Evolutionary conservation across 805 yeast species (phyloP).

Genomic region (Yarrowia sp.): DNA sequence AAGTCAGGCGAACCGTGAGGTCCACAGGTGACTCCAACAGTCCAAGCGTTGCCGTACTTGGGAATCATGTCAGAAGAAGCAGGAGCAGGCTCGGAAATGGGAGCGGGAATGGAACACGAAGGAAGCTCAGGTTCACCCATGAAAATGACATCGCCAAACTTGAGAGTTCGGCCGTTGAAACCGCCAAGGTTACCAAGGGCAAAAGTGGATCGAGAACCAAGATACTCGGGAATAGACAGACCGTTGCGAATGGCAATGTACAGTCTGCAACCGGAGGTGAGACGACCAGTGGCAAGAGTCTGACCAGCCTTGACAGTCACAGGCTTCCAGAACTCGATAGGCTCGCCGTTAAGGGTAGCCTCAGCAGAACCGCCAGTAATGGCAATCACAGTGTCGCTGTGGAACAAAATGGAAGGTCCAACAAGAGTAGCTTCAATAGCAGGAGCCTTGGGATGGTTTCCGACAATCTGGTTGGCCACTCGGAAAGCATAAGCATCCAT

Average conservation of each 20-base stretch:
- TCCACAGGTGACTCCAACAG: slow-evolving; percentile 90
- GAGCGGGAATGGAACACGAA: slow-evolving; percentile 67
- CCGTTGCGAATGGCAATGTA: slow-evolving; percentile 91
- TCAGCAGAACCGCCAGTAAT: slow-evolving; percentile 82
- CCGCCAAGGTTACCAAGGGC: slow-evolving; percentile 92
- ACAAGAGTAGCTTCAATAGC: slow-evolving; percentile 84
- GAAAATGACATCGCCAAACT: slow-evolving; percentile 87
- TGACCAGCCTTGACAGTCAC: slow-evolving; percentile 69
- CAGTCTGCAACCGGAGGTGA: slow-evolving; percentile 79
- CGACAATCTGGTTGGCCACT: slow-evolving; percentile 85
- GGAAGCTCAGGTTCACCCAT: slow-evolving; percentile 72
- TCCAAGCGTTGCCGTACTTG: slow-evolving; percentile 54
- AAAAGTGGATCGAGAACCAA: slow-evolving; percentile 95
- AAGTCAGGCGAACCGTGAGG: slow-evolving; percentile 98
- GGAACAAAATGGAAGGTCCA: slow-evolving; percentile 86
- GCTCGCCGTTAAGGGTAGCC: slow-evolving; percentile 60
- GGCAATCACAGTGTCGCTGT: slow-evolving; percentile 70
- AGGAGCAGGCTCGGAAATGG: slow-evolving; percentile 58
- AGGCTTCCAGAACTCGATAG: slow-evolving; percentile 67
- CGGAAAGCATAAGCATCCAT: slow-evolving; percentile 93
- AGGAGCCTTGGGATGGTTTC: slow-evolving; percentile 77
- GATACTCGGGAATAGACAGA: slow-evolving; percentile 86
- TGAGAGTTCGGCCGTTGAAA: slow-evolving; percentile 85
- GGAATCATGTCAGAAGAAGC: slow-evolving; percentile 60
- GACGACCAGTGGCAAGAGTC: slow-evolving; percentile 73